Evolutionary conservation across 179 eudicot genomes (phyloP), one percentile per base, ranked within the genome.

Genomic region (Silene noctiflora): DNA sequence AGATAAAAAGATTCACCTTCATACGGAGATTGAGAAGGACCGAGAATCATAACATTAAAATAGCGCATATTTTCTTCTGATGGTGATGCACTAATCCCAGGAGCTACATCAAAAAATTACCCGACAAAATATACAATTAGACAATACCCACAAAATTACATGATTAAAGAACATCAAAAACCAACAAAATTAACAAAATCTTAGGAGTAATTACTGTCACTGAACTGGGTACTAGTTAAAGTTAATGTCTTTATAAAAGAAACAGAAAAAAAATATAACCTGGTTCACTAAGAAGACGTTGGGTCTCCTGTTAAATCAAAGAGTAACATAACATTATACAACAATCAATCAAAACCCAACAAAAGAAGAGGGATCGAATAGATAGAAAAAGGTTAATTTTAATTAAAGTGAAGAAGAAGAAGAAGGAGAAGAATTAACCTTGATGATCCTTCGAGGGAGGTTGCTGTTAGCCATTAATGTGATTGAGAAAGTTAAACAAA

Each of bases 1-100:
- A 66, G 48, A 10, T 29, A 21, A 29, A 71, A 27, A 13, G 2
- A 20, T 31, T 55, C 81, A 92, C 98, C 97, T 95, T 95, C 99
- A 84, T 91, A 95, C 35, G 99, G 99, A 83, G 99, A 95, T 79
- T 93, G 99, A 10, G 95, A 80, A 66, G 97, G 99, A 56, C 97
- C 99, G 42, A 95, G 91, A 80, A 95, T 87, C 99, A 93, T 95
- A 65, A 95, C 97, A 79, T 95, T 95, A 61, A 95, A 95, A 78
- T 95, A 90, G 17, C 97, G 93, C 97, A 95, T 93, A 78, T 95
- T 95, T 8, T 95, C 97, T 77, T 94, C 98, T 1, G 97, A 94
- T 4, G 98, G 98, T 4, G 97, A 94, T 11, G 97, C 98, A 84
- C 99, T 95, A 78, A 95, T 93, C 65, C 97, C 99, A 4, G 97